Evolutionary conservation across 2,329 filamentous ascomycete species (phyloP), one percentile per base, ranked within the genome.

Genomic region (Colletotrichum gigasporum): DNA sequence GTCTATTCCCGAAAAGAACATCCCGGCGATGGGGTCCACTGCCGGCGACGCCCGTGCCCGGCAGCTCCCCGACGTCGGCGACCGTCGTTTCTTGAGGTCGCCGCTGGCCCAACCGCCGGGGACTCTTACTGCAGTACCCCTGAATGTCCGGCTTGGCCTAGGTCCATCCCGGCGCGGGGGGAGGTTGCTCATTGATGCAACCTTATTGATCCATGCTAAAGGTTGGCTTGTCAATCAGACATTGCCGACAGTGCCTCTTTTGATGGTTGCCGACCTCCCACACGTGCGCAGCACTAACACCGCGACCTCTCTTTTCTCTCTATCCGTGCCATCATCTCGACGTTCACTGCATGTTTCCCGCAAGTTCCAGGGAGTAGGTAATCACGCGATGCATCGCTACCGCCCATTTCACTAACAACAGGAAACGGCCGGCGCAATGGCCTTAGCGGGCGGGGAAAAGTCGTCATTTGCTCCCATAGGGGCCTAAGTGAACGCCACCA

Each of bases 21-120:
- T 30, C 57, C 61, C 47, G 41, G 61, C 11, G 47, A 53, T 11
- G 39, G 32, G 18, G 42, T 30, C 48, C 41, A 54, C 47, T 61
- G 18, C 42, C 47, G 62, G 56, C 18, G 50, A 54, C 32, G 61
- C 41, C 61, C 61, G 56, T 64, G 61, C 61, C 16, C 45, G 56
- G 24, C 34, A 47, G 41, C 16, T 39, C 42, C 56, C 56, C 48
- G 56, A 61, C 48, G 34, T 65, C 62, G 56, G 56, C 62, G 62
- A 65, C 48, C 12, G 32, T 55, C 11, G 11, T 14, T 39, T 42
- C 18, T 39, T n/a, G 26, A 61, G 55, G 56, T 64, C 41, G 48
- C 56, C 56, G 48, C 28, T 20, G 18, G 35, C 18, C 11, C 16
- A 10, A 16, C n/a, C 20, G 14, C 48, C 26, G 48, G 56, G 34